Base-by-base conservation (phyloP, 108 stramenopile genomes). In the Nannochloropsis oceanica region DNA sequence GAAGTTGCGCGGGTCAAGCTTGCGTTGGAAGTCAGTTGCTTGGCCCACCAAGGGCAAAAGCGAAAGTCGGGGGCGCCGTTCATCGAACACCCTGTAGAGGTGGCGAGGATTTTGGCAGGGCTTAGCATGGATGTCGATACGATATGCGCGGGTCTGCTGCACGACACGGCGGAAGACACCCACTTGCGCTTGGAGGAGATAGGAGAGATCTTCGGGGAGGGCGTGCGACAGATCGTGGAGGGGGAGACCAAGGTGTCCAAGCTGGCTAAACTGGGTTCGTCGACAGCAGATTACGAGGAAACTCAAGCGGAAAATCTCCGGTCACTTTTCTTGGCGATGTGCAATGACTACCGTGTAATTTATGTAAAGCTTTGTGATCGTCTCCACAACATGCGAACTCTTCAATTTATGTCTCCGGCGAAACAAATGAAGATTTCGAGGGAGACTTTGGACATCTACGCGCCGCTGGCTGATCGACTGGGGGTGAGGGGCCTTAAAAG, bases 81-180 rank as follows among this genome's bases (percentile, higher is more conserved):
- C 84, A 95, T 97, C 86, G 92, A 95, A 50, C 97, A 97, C 91
- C 97, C 97, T 5, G 95, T 97, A 43, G 94, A 94, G 89, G 95
- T 96, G 85, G 92, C 94, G 44, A 34, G 92, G 80, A 87, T 96
- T 27, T 87, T 97, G 73, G 92, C 94, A 26, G 94, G 92, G 79
- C 93, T 97, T 83, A 94, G 93, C 84, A 96, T 96, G 96, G 95
- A 96, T 87, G 94, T 89, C 1, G 94, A 94, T 44, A 94, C 95
- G 27, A 93, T 97, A 81, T 94, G 94, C 89, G 94, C 97, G 43
- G 97, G 95, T 8, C 88, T 97, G n/a, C 91, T 97, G 8, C 97
- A 97, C 90, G 97, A 97, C 92, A 97, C 97, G 12, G 97, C 96
- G 43, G 97, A 97, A 89, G 97, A 97, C 91, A 97, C 97, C 1